Base-by-base conservation (phyloP, 2,329 filamentous ascomycete genomes). In the Venturia asperata region DNA sequence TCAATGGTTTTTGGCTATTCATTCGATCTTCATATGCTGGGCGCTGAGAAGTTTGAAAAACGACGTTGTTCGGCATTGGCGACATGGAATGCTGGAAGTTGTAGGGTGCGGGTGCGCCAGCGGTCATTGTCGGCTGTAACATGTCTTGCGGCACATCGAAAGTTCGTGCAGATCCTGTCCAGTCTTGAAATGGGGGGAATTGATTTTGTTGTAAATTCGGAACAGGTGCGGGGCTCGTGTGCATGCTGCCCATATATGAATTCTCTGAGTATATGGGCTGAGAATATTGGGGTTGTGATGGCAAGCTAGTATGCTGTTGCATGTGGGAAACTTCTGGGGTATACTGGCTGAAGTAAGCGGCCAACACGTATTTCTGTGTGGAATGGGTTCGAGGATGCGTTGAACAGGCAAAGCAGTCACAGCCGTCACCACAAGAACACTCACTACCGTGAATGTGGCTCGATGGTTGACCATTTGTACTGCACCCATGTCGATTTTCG, bases 331-430 rank as follows among this genome's bases (percentile, higher is more conserved):
- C 64, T 27, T 56, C n/a, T 24, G 37, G 41, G 21, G n/a, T 24
- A 9, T 67, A 42, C 55, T 67, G 56, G 21, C 34, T 58, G 49
- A 67, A 47, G 34, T 60, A 66, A 15, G 80, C 77, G 3, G 86
- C 39, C 39, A 41, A 2, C 39, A 41, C 78, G 66, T 81, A 78
- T 60, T 80, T 75, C 77, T 79, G 81, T 62, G 83, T 89, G 27
- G 85, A 83, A 9, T 84, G 79, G 69, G 89, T 89, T 70, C 86
- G 87, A 15, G 87, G 85, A 72, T 89, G 87, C 2, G 83, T 84
- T 5, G 85, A 80, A 71, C 87, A 90, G 13, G 86, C 87, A 43
- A 89, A 77, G 71, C 87, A 90, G 68, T 86, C 81, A 68, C 87
- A 90, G 37, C 78, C 78, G 64, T 87, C 83, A 24, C 87, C 87